Evolutionary conservation across 2,329 filamentous ascomycete genomes (phyloP), one percentile per base, ranked within the genome.

Genomic region (Coniochaeta pulveracea): DNA sequence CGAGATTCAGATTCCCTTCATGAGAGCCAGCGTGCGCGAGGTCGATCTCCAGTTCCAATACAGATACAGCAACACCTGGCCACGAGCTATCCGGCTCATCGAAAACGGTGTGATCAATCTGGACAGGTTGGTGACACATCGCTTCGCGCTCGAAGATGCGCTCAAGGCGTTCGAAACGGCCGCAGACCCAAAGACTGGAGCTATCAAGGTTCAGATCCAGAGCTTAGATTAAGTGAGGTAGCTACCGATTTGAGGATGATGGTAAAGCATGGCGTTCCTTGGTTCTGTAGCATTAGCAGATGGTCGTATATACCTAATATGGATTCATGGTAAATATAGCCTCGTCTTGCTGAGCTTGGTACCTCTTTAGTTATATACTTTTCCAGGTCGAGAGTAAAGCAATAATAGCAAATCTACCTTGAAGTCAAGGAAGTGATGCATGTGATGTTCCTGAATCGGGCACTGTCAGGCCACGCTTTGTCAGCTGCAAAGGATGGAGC

Each of bases 151-250:
- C 23, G 88, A 94, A 61, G 80, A 96, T 53, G 86, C 88, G 1
- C 58, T 91, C 18, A 74, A 89, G 60, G 89, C 89, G 6, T 96
- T 96, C 57, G 76, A 86, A 62, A 91, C 84, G 25, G 85, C 88
- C 14, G 76, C 82, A 7, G 77, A 95, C 58, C 80, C 85, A 24
- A 86, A 81, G 66, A 93, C 83, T 33, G 88, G 89, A 6, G 85
- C 88, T n/a, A 95, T 96, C 60, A 96, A 96, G 69, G 88, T 95
- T 39, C 82, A 86, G 70, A 95, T 95, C 50, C 85, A 88, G 66
- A 85, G 73, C 48, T 43, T 72, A 42, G 69, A 73, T 8, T 72
- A 58, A 45, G 15, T 26, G 10, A 11, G n/a, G n/a, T 16, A 14
- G 6, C 8, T 10, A 16, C 28, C 29, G 10, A 19, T 7, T 19